Conservation (phyloP, 73 alveolate genomes). For the Symbiodinium pilosum region DNA sequence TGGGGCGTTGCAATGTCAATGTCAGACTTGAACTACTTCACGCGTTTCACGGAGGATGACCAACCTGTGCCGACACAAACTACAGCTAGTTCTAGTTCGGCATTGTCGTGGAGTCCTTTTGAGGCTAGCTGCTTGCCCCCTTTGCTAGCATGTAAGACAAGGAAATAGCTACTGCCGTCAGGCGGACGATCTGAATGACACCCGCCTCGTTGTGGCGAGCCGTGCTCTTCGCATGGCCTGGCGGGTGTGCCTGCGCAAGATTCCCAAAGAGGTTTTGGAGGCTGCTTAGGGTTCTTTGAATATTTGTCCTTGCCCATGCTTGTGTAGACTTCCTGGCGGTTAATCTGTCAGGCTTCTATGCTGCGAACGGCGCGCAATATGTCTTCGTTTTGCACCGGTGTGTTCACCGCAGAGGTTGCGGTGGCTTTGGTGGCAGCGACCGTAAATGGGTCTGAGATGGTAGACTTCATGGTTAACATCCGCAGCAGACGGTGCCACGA, state of each 20-base stretch:
- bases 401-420: constrained; percentile 46
- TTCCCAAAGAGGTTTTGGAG: background rate
- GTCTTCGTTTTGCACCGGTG: background rate
- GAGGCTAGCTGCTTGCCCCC: no score
- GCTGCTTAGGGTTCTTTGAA: background rate
- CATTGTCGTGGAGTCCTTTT: no score
- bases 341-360: background rate
- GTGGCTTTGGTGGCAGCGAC: constrained; percentile 22
- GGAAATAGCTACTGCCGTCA: no score
- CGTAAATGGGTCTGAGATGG: background rate
- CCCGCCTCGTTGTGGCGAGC: background rate
- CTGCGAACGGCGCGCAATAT: background rate
- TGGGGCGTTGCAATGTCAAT: no score
- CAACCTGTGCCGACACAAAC: no score
- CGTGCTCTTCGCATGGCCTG: constrained; percentile 32
- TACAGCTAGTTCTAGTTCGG: no score
- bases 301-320: background rate
- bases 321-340: no score
- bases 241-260: background rate
- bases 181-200: background rate
- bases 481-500: background rate
- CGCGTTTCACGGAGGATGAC: no score
- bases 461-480: background rate
- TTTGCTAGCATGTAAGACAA: no score
- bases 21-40: no score